Percentiles rank a stretch among this genome's conserved stretches.
phyloP scores from a whole-genome alignment of 768 basidiomycete genomes.

The Macrocybe gigantea region DNA sequence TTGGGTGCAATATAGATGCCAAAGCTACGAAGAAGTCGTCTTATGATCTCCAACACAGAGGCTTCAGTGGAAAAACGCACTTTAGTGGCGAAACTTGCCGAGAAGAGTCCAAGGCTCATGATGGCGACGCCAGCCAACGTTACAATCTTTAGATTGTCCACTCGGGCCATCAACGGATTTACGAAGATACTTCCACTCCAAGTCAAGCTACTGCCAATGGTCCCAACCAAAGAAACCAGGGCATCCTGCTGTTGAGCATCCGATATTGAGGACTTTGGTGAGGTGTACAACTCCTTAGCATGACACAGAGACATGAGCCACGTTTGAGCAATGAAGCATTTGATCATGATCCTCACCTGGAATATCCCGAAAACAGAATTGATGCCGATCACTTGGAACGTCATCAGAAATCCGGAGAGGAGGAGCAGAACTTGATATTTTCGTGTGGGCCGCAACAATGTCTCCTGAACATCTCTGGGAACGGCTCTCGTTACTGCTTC shows the following conservation, averaged over 20 bases:
- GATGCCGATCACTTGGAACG: conserved; percentile 38
- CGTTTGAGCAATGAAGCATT: background rate
- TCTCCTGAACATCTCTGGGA: too few relatives aligned
- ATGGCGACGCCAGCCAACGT: conserved; percentile 28
- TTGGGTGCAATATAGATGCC: conserved; percentile 39
- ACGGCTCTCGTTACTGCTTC: too few relatives aligned
- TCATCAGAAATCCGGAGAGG: conserved; percentile 36
- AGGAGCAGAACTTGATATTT: conserved; percentile 30
- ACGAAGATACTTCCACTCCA: conserved; percentile 43
- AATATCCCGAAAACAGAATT: conserved; percentile 38
- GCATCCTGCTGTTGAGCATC: conserved; percentile 32
- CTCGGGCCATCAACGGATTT: conserved; percentile 29
- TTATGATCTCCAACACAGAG: too few relatives aligned
- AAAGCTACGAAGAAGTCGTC: conserved; percentile 20
- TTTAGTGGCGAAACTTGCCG: conserved; percentile 31
- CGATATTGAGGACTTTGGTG: conserved; percentile 23
- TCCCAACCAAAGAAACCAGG: conserved; percentile 34
- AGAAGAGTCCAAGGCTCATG: conserved; percentile 36
- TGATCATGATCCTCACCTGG: conserved; percentile 21
- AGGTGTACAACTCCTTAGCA: conserved; percentile 38
- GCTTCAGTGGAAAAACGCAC: conserved; percentile 12
- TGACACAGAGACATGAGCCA: too few relatives aligned
- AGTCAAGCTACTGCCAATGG: conserved; percentile 36
- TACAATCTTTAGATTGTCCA: conserved; percentile 26
- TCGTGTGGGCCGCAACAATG: conserved; percentile 17